Evolutionary conservation across 805 yeast genomes (phyloP), one percentile per base, ranked within the genome.

Genomic region (Candida andamanensis): DNA sequence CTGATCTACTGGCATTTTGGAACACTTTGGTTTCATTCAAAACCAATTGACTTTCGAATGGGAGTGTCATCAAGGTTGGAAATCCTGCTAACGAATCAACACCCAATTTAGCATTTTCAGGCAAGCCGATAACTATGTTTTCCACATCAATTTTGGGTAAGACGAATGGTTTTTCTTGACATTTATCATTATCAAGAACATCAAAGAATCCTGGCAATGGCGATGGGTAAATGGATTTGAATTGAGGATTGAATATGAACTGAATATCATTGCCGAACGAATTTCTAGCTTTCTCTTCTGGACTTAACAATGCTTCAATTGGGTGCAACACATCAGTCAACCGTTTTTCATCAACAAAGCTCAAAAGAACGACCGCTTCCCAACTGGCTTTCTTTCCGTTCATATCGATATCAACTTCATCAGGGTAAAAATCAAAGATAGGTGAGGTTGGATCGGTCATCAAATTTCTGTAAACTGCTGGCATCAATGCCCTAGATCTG

Each of bases 341-440:
- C 39, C 92, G 71, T 18, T 73, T 58, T 49, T 83, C 86, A 44
- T 92, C 97, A 28, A 92, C 97, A 67, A 92, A 92, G 4, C 94
- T 80, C 37, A 92, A 72, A 47, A 85, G 72, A 5, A 92, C 95
- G 35, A 92, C 96, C 8, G 97, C 97, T 62, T 92, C 97, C 98
- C 98, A 92, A 30, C 86, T 81, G 2, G 92, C 95, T 34, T 87
- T 85, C 55, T 92, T 92, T 26, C 97, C 98, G 53, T 92, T 92
- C 74, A 78, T 71, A 61, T 92, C 98, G 21, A 85, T 69, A 32
- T 79, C 85, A 35, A 90, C 95, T 38, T 85, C 85, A 36, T 72
- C 70, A 2, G 98, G 98, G 52, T 92, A 92, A 49, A 86, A 87
- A 47, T 87, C 97, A 35, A 72, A 71, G 44, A 92, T 86, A 17